Conservation (phyloP, 179 eudicot genomes). For the Drosera spatulata region DNA sequence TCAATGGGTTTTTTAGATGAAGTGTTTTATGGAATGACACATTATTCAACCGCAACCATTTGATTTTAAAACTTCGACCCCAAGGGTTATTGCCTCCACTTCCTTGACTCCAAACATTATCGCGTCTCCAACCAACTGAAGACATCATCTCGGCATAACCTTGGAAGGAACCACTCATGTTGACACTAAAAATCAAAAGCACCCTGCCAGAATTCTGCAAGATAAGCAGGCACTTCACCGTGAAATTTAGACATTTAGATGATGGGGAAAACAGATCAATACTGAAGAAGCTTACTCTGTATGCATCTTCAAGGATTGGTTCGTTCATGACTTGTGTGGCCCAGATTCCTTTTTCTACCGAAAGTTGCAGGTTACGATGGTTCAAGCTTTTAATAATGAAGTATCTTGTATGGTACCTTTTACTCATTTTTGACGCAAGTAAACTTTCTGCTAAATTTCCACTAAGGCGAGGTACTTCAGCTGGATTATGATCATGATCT, state of each 20-base stretch:
- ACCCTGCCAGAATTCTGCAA: slow-evolving; percentile 75
- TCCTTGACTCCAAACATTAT: slow-evolving; percentile 75
- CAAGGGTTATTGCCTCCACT: slow-evolving; percentile 58
- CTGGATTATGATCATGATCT: slow-evolving; percentile 18
- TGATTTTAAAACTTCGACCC: slow-evolving; percentile 76
- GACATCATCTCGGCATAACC: slow-evolving; percentile 90
- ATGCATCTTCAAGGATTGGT: slow-evolving; percentile 80
- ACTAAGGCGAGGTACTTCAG: slow-evolving; percentile 21
- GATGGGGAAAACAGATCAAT: slow-evolving; percentile 11
- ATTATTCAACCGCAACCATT: slow-evolving; percentile 63
- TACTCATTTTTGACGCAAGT: slow-evolving; percentile 18
- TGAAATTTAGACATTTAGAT: slow-evolving; percentile 11
- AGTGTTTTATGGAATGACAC: slow-evolving; percentile 74
- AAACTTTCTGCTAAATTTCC: slow-evolving; percentile 25
- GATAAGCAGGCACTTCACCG: slow-evolving; percentile 15
- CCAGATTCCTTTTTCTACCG: slow-evolving; percentile 74
- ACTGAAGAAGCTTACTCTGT: slow-evolving; percentile 47
- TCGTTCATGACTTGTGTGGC: slow-evolving; percentile 91
- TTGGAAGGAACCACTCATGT: slow-evolving; percentile 90
- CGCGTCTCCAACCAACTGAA: slow-evolving; percentile 70
- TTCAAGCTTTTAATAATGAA: slow-evolving; percentile 82
- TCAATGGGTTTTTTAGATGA: slow-evolving; percentile 79
- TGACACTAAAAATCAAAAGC: slow-evolving; percentile 78
- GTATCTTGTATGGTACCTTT: slow-evolving; percentile 39
- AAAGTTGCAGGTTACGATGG: slow-evolving; percentile 68